Conservation (phyloP, 1,284 basidiomycete genomes). For the Rhodofomes roseus region DNA sequence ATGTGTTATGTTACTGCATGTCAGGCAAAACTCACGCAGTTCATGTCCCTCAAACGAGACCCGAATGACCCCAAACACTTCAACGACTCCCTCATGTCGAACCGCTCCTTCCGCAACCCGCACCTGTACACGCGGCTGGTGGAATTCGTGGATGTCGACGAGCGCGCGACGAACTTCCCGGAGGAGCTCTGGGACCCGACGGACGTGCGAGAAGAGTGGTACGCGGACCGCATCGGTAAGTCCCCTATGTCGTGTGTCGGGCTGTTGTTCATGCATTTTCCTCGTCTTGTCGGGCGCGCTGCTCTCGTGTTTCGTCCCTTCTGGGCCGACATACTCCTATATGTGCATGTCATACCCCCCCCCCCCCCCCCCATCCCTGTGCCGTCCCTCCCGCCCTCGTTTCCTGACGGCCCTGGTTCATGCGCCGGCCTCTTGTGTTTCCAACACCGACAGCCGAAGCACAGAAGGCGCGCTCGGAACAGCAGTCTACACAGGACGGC, state of each 20-base stretch:
- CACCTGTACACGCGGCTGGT: conserved; percentile 92
- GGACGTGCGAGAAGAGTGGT: conserved; percentile 63
- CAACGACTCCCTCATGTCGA: conserved; percentile 89
- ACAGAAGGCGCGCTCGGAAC: conserved; percentile 60
- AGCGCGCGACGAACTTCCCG: conserved; percentile 80
- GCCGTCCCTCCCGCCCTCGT: too few species aligned
- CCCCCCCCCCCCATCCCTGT: too few species aligned
- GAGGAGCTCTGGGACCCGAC: conserved; percentile 63
- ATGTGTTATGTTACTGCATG: too few species aligned
- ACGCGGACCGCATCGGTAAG: conserved; percentile 66
- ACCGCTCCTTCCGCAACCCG: conserved; percentile 90
- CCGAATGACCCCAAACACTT: conserved; percentile 76
- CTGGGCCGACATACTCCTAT: too few species aligned
- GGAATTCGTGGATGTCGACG: conserved; percentile 87
- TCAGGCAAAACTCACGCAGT: conserved; percentile 78
- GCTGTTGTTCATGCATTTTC: not conserved
- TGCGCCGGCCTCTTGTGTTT: too few species aligned
- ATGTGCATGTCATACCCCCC: too few species aligned
- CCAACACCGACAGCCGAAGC: conserved; percentile 32
- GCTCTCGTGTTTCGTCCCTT: not conserved
- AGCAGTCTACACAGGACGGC: conserved; percentile 45
- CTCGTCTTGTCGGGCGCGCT: not conserved
- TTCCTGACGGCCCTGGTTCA: too few species aligned
- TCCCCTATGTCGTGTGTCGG: not conserved
- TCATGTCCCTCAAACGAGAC: conserved; percentile 66